Conservation (phyloP, 1,139 yeast species). For the Suhomyces taliae region DNA sequence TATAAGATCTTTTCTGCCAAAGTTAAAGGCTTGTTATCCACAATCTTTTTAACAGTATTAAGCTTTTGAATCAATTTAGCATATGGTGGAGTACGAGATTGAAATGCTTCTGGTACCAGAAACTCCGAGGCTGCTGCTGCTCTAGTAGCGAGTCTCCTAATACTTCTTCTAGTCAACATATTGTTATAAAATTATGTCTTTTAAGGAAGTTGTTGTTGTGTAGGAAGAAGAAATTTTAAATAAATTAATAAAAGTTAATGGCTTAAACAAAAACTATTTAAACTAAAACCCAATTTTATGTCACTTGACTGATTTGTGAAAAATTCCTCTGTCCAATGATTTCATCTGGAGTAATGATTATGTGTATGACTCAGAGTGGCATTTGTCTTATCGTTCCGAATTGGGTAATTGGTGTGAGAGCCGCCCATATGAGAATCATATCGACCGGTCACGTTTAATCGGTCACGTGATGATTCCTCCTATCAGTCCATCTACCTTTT, state of each 20-base stretch:
- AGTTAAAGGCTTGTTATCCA: constrained; percentile 76
- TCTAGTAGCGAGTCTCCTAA: constrained; percentile 36
- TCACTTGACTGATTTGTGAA: not conserved
- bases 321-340: constrained; percentile 9
- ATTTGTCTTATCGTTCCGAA: constrained; percentile 4
- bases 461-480: not conserved
- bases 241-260: no score
- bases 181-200: not conserved
- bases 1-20: constrained; percentile 91
- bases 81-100: constrained; percentile 84
- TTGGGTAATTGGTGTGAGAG: constrained; percentile 2
- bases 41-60: constrained; percentile 57
- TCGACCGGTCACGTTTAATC: not conserved
- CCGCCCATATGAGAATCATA: constrained; percentile 2
- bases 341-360: constrained; percentile 5
- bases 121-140: constrained; percentile 29
- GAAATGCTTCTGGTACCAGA: constrained; percentile 57
- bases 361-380: constrained; percentile 8
- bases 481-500: not conserved
- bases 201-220: not conserved
- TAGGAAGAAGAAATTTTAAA: no score
- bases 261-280: no score
- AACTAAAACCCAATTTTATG: no score
- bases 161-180: constrained; percentile 11
- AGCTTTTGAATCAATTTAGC: constrained; percentile 68